Conservation (phyloP, 225 moss, liverwort and hornwort species). For the Takakia lepidozioides region DNA sequence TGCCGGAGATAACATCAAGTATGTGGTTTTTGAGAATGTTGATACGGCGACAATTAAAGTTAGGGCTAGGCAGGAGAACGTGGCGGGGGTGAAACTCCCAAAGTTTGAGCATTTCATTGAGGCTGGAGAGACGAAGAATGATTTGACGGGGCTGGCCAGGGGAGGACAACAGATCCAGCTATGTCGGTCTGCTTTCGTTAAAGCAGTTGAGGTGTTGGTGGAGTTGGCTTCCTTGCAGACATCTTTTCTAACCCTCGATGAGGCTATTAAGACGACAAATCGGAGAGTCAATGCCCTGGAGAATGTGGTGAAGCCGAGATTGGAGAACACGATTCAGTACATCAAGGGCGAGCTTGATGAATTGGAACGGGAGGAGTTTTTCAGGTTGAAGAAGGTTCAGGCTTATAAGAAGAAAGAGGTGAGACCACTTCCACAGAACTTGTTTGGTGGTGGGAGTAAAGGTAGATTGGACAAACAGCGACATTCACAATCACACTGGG, state of each 20-base stretch:
- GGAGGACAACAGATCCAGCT: conserved; percentile 78
- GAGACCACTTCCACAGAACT: not conserved
- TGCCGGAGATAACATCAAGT: conserved; percentile 73
- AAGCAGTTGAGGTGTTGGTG: conserved; percentile 60
- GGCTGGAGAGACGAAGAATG: conserved; percentile 52
- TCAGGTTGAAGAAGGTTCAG: conserved; percentile 80
- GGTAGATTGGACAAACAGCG: no score
- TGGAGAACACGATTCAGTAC: conserved; percentile 76
- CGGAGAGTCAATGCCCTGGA: conserved; percentile 74
- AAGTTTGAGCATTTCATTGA: conserved; percentile 66
- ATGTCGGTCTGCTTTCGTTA: conserved; percentile 58
- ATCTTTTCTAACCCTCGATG: conserved; percentile 65
- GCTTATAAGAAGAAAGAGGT: conserved; percentile 70
- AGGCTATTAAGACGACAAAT: conserved; percentile 75
- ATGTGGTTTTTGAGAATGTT: conserved; percentile 83
- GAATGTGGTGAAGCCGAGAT: conserved; percentile 71
- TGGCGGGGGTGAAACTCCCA: conserved; percentile 75
- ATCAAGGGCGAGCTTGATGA: conserved; percentile 82
- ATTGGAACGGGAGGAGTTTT: conserved; percentile 90
- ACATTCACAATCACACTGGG: no score
- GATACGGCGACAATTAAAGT: conserved; percentile 53
- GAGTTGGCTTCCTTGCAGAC: conserved; percentile 83
- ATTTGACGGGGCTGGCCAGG: conserved; percentile 60
- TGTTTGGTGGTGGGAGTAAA: no score
- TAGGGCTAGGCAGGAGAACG: conserved; percentile 62